Base-by-base conservation (phyloP, 768 basidiomycete genomes). In the Lentinula guzmanii region DNA sequence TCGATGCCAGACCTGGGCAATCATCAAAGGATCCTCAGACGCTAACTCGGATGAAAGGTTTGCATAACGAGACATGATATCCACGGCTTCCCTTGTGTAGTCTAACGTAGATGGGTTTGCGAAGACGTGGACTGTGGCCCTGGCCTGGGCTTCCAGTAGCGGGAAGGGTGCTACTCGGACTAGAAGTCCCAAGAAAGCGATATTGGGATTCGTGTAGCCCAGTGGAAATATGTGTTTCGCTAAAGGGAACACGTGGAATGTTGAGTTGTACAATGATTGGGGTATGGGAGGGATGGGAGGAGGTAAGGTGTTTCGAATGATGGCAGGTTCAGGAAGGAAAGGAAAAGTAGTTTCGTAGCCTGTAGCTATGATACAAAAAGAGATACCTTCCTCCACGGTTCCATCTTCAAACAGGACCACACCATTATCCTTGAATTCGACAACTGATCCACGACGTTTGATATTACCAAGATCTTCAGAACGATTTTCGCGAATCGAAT, bases 71-170 rank as follows among this genome's bases (percentile, higher is more conserved):
- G 76, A 70, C 31, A 83, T 66, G 59, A 88, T 70, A n/a, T 74
- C 80, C 28, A 73, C 71, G 0, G 77, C 74, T 66, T 88, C 88
- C 35, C 71, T 67, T 3, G 74, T 71, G 35, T 69, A 60, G 63
- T 90, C 80, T 6, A 91, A 71, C 21, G 77, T 70, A 28, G 70
- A 69, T 1, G 83, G 85, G 56, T 84, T 65, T 13, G 75, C 74
- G 62, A 90, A 88, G 0, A 80, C 82, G 24, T 77, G 76, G 21
- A 86, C 70, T 6, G 84, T 78, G 2, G 85, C 87, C 0, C 81
- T 82, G 0, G 87, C 87, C 72, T 96, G 95, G 0, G 83, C 84
- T 71, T 97, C 92, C 52, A 87, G 77, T 0, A 93, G 68, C 1
- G 91, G 93, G 62, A 95, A 82, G 2, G 93, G 94, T 0, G 80